A percentile compares a stretch with the other conserved stretches of the same genome.
Evolutionary conservation across 768 basidiomycete species (phyloP).

Genomic region (Termitomyces sp.): DNA sequence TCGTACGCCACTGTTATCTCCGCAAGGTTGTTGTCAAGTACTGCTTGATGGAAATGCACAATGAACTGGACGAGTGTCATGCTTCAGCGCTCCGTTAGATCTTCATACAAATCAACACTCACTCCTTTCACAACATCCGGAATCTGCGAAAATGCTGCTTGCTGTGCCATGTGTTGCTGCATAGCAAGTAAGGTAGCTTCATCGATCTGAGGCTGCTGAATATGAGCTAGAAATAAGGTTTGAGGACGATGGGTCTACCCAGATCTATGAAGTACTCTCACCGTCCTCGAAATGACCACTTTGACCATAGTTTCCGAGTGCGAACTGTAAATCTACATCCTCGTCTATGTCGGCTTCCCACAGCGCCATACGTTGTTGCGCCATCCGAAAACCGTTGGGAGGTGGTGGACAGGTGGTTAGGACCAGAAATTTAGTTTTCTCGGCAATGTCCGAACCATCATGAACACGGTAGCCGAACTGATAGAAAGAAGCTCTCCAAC

Average conservation of each 20-base stretch:
- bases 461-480: not conserved
- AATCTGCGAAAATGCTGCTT: slow-evolving; percentile 76
- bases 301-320: slow-evolving; percentile 67
- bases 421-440: slow-evolving; percentile 26
- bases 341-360: slow-evolving; percentile 85
- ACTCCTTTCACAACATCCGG: slow-evolving; percentile 89
- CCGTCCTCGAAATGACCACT: slow-evolving; percentile 66
- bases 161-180: slow-evolving; percentile 83
- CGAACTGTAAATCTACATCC: slow-evolving; percentile 68
- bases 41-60: slow-evolving; percentile 91
- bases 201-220: slow-evolving; percentile 61
- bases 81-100: not conserved
- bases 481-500: not conserved
- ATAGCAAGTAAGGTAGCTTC: slow-evolving; percentile 65
- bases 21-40: slow-evolving; percentile 83
- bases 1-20: slow-evolving; percentile 94
- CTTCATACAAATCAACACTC: slow-evolving; percentile 23
- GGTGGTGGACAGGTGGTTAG: slow-evolving; percentile 1
- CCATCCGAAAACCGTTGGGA: slow-evolving; percentile 31
- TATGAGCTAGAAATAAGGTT: slow-evolving; percentile 31
- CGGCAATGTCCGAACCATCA: slow-evolving; percentile 26
- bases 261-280: slow-evolving; percentile 20
- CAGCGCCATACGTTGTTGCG: slow-evolving; percentile 61
- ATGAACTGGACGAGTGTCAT: slow-evolving; percentile 60
- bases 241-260: slow-evolving; percentile 7